A percentile compares a stretch with the other conserved stretches of the same genome.
These are phyloP conservation scores for Yarrowia sp. DNA, from an alignment of 805 yeast genomes.

Conservation along the genomic window DNA sequence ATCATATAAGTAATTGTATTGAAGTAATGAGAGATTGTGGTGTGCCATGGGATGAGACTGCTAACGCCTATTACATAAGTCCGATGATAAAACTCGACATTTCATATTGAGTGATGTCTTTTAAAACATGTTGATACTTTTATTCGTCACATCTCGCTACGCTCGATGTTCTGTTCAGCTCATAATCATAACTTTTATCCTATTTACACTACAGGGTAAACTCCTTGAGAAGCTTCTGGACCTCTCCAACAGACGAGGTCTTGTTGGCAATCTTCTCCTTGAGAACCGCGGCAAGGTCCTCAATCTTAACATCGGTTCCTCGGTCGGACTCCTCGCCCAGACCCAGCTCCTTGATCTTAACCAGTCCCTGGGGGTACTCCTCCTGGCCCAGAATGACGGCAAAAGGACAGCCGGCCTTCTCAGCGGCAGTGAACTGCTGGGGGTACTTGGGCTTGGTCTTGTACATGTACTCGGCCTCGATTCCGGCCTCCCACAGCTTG, in stretches of 20 bases:
- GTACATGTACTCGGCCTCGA: slow-evolving; percentile 89
- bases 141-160: too few species aligned
- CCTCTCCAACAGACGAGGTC: slow-evolving; percentile 29
- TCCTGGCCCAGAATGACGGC: slow-evolving; percentile 96
- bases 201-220: slow-evolving; percentile 22
- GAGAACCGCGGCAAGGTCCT: slow-evolving; percentile 62
- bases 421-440: slow-evolving; percentile 98
- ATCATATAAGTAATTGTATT: background rate
- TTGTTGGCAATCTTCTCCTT: slow-evolving; percentile 56
- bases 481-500: slow-evolving; percentile 83
- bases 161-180: too few species aligned
- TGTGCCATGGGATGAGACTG: too few species aligned
- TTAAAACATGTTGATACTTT: too few species aligned
- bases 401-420: slow-evolving; percentile 85
- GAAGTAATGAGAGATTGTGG: background rate
- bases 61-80: too few species aligned
- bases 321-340: slow-evolving; percentile 87
- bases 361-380: slow-evolving; percentile 79
- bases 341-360: slow-evolving; percentile 87
- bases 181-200: background rate
- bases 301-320: slow-evolving; percentile 77
- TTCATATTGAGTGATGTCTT: too few species aligned
- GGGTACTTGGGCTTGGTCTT: slow-evolving; percentile 93
- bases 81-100: too few species aligned
- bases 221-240: slow-evolving; percentile 33